phyloP scores from a whole-genome alignment of 108 stramenopile genomes.

The Fragilariopsis cylindrus region DNA sequence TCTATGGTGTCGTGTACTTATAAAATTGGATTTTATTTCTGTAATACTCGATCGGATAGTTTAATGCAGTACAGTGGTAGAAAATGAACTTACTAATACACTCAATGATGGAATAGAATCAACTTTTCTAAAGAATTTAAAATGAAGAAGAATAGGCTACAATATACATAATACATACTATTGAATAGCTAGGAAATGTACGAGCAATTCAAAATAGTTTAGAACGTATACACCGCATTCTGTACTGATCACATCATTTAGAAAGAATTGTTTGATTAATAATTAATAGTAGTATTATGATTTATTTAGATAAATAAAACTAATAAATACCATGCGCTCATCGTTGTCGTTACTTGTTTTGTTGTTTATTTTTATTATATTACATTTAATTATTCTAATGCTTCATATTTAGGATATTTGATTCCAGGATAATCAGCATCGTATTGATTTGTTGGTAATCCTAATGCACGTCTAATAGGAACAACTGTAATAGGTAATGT shows the following conservation, averaged over 20 bases:
- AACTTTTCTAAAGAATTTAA: background rate
- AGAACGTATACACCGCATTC: no score
- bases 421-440: constrained; percentile 57
- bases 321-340: no score
- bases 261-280: no score
- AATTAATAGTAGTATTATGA: no score
- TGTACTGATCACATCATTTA: no score
- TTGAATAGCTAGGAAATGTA: no score
- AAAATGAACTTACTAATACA: background rate
- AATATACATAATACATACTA: constrained; percentile 10
- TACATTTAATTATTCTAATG: constrained; percentile 24
- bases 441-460: constrained; percentile 87
- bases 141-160: background rate
- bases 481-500: constrained; percentile 67
- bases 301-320: no score
- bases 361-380: background rate
- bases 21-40: constrained; percentile 40
- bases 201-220: no score
- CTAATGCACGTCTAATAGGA: constrained; percentile 73
- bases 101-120: background rate
- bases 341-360: no score
- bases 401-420: constrained; percentile 70
- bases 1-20: constrained; percentile 54
- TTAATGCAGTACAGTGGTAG: background rate
- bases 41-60: constrained; percentile 26